These are phyloP conservation scores for Colletotrichum trifolii DNA, from an alignment of 2,329 filamentous ascomycete genomes.

Conservation along the genomic window DNA sequence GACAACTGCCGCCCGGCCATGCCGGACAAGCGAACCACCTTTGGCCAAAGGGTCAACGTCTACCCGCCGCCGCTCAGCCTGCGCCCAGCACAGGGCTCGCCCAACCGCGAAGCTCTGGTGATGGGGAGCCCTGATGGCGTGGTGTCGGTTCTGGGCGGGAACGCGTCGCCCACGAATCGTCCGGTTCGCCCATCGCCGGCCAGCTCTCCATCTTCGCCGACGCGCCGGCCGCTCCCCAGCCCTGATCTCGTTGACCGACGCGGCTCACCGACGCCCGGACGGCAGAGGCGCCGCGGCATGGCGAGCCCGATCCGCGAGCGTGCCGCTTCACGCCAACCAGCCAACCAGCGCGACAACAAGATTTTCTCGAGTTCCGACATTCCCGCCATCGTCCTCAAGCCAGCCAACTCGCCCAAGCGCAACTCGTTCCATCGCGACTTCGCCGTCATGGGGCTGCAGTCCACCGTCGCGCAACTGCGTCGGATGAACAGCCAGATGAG, in stretches of 20 bases:
- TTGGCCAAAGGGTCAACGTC: slow-evolving; percentile 23
- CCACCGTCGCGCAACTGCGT: slow-evolving; percentile 62
- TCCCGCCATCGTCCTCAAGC: slow-evolving; percentile 26
- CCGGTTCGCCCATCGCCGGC: neutral
- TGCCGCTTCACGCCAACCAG: slow-evolving; percentile 5
- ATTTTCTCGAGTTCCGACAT: slow-evolving; percentile 9
- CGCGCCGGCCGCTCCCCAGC: slow-evolving; percentile 5
- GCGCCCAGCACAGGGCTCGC: slow-evolving; percentile 14
- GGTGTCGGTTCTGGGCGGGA: neutral
- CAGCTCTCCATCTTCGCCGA: slow-evolving; percentile 3
- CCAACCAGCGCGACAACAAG: neutral
- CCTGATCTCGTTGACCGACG: neutral
- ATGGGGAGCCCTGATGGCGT: slow-evolving; percentile 1
- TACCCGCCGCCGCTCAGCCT: slow-evolving; percentile 33
- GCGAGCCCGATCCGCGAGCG: slow-evolving; percentile 20
- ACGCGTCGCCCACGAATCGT: neutral
- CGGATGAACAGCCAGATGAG: slow-evolving; percentile 68
- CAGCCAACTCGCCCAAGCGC: slow-evolving; percentile 1
- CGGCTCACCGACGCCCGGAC: slow-evolving; percentile 21
- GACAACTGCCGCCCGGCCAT: slow-evolving; percentile 21
- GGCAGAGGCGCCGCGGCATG: slow-evolving; percentile 21
- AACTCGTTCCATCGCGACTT: slow-evolving; percentile 25
- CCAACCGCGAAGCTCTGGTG: neutral
- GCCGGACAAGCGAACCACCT: slow-evolving; percentile 17
- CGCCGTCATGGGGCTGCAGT: slow-evolving; percentile 28